These are phyloP conservation scores for Podaxis carcinomalis DNA, from an alignment of 768 basidiomycete genomes.

Conservation along the genomic window DNA sequence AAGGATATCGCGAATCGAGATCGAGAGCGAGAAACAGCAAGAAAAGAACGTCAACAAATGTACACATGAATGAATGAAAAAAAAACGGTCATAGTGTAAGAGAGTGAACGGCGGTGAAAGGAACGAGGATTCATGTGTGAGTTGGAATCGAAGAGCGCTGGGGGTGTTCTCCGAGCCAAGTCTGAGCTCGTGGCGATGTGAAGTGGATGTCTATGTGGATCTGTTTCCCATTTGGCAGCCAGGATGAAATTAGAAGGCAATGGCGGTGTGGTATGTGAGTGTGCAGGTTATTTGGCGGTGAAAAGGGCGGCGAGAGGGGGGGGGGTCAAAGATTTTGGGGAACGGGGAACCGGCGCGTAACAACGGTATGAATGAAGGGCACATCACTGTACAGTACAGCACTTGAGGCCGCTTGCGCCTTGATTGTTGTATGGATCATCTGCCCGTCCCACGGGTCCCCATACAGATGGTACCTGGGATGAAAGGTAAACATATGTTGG, in stretches of 20 bases:
- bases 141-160: slow-evolving; percentile 5
- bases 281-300: background rate
- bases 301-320: background rate
- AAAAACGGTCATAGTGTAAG: slow-evolving; percentile 4
- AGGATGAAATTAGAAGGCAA: background rate
- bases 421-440: slow-evolving; percentile 92
- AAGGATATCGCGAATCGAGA: slow-evolving; percentile 2
- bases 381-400: slow-evolving; percentile 58
- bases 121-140: background rate
- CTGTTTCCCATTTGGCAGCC: background rate
- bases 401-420: slow-evolving; percentile 37
- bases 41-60: slow-evolving; percentile 15
- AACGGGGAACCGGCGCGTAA: background rate
- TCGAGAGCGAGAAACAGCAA: slow-evolving; percentile 6
- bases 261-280: background rate
- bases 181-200: background rate
- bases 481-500: slow-evolving; percentile 13
- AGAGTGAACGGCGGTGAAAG: background rate
- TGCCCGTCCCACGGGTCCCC: slow-evolving; percentile 90
- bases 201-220: slow-evolving; percentile 6
- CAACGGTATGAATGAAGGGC: background rate
- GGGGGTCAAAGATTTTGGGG: background rate
- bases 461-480: slow-evolving; percentile 84
- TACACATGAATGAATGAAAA: slow-evolving; percentile 11
- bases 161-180: background rate